phyloP scores from a whole-genome alignment of 495 filamentous ascomycete genomes.

The Talaromyces wortmannii region DNA sequence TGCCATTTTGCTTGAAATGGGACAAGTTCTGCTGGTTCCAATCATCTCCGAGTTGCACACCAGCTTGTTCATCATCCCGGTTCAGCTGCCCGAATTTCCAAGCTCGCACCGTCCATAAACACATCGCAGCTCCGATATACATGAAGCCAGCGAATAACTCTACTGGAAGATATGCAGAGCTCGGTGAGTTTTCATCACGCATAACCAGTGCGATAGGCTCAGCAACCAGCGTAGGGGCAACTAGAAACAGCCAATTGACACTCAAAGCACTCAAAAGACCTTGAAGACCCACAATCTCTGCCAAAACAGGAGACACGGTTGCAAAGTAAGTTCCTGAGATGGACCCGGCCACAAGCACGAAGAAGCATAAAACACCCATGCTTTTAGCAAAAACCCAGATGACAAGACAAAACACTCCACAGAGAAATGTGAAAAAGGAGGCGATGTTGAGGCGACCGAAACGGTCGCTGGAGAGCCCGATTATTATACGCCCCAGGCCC shows the following conservation, averaged over 20 bases:
- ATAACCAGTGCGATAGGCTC: slow-evolving; percentile 70
- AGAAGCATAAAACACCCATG: slow-evolving; percentile 62
- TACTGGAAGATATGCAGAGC: slow-evolving; percentile 49
- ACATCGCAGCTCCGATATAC: slow-evolving; percentile 55
- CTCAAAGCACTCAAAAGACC: slow-evolving; percentile 66
- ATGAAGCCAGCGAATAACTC: slow-evolving; percentile 63
- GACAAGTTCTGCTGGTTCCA: no score
- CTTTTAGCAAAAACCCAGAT: slow-evolving; percentile 70
- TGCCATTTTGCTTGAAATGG: no score
- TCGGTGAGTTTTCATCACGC: slow-evolving; percentile 35
- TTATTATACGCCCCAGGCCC: slow-evolving; percentile 62
- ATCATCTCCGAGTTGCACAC: no score
- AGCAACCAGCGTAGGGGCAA: slow-evolving; percentile 65
- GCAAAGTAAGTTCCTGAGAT: slow-evolving; percentile 74
- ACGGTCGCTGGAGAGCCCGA: slow-evolving; percentile 66
- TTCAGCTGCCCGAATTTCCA: no score
- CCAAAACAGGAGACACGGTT: slow-evolving; percentile 59
- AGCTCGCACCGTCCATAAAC: slow-evolving; percentile 37
- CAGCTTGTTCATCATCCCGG: no score
- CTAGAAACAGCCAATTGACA: slow-evolving; percentile 72
- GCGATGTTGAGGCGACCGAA: slow-evolving; percentile 72
- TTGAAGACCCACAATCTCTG: slow-evolving; percentile 70
- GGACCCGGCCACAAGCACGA: slow-evolving; percentile 60
- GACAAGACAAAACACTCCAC: slow-evolving; percentile 59
- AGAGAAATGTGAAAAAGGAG: slow-evolving; percentile 53